phyloP scores from a whole-genome alignment of 2,329 filamentous ascomycete species.

The Aspergillus thermomutatus region DNA sequence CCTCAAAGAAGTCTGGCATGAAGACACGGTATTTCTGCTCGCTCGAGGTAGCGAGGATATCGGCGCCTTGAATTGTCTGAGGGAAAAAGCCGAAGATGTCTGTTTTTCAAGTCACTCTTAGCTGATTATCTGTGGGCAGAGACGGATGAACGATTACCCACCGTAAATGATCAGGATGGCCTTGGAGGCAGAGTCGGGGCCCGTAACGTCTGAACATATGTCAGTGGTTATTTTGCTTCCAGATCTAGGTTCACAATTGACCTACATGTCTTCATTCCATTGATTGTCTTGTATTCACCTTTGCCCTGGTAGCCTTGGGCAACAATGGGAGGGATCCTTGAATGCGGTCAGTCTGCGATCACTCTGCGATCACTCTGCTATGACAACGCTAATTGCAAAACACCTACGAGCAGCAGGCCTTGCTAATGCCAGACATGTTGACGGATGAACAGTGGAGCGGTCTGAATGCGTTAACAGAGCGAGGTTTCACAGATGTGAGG shows the following conservation, averaged over 20 bases:
- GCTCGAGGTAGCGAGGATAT: constrained; percentile 59
- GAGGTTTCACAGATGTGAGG: constrained; percentile 11
- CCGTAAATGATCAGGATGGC: constrained; percentile 57
- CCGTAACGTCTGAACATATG: constrained; percentile 49
- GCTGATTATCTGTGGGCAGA: background rate
- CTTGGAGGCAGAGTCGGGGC: constrained; percentile 52
- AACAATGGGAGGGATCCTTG: constrained; percentile 41
- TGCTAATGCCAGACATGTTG: constrained; percentile 41
- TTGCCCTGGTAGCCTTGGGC: constrained; percentile 52
- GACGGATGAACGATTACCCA: constrained; percentile 14
- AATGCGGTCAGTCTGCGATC: background rate
- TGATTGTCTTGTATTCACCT: constrained; percentile 57
- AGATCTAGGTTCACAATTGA: constrained; percentile 6
- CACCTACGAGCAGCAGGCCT: constrained; percentile 46
- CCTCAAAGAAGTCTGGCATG: constrained; percentile 89
- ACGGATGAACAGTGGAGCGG: constrained; percentile 21
- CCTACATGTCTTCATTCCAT: constrained; percentile 61
- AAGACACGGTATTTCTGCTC: constrained; percentile 74
- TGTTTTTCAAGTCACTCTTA: constrained; percentile 19
- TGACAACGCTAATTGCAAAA: background rate
- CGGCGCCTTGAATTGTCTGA: constrained; percentile 61
- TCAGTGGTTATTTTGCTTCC: background rate
- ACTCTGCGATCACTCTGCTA: constrained; percentile 1
- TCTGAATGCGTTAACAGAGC: constrained; percentile 4
- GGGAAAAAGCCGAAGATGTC: constrained; percentile 64